Base-by-base conservation (phyloP, 179 eudicot genomes). In the Vitellaria paradoxa region DNA sequence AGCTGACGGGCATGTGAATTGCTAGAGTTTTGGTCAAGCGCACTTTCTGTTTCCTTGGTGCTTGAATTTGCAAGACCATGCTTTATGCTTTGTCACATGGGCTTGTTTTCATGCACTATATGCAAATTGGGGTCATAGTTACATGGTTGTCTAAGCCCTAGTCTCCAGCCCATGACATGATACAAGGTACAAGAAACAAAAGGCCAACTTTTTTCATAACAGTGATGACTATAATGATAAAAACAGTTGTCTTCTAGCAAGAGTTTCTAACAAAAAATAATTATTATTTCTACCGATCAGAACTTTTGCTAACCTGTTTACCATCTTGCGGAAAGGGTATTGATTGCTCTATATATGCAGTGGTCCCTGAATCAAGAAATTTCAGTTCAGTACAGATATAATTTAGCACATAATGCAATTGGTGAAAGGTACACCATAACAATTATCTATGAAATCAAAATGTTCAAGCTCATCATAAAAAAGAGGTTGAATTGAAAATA, bases 301-400 rank as follows among this genome's bases (percentile, higher is more conserved):
- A 0, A 37, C 9, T 55, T 18, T 21, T 65, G 67, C 89, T 79
- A 78, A 95, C 99, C 95, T 88, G 96, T 85, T 95, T 95, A 42
- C 99, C 99, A 84, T 95, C 99, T 81, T 80, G 81, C 5, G 98
- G 98, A 82, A 50, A 92, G 42, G 98, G 98, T 67, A n/a, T 77
- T 59, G 97, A 94, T 81, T 92, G 98, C 85, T 94, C 98, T 65
- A 95, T 7, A 74, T 93, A 95, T 69, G 92, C 99, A 68, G 86
- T 78, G 23, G 96, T 90, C 75, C 99, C 99, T 95, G 92, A 68
- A 80, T 78, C 26, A 78, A 82, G 10, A 74, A 73, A 73, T 71
- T 80, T 68, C 21, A 47, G 68, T 23, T 82, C 50, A 73, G 49
- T 64, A 72, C 9, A 76, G 75, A 65, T 65, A 20, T 76, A 5